Evolutionary conservation across 768 basidiomycete genomes (phyloP), one percentile per base, ranked within the genome.

Genomic region (Suillus luteus): DNA sequence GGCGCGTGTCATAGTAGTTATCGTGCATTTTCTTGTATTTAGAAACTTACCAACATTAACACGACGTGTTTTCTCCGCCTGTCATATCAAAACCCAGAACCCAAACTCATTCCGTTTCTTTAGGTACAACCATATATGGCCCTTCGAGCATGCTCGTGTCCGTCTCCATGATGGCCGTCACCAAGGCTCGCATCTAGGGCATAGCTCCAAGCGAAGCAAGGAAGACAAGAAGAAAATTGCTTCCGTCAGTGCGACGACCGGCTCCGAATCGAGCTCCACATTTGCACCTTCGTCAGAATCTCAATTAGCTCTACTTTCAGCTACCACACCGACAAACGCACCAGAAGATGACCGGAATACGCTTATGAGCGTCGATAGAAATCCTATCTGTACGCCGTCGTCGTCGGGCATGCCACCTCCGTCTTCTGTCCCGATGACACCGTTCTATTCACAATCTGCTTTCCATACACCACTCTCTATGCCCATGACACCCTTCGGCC

Each of bases 61-160:
- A 33, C 35, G 35, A 37, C 27, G 7, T 35, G 4, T 46, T 57
- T 31, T 12, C 35, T 58, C 58, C n/a, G 24, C 52, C 35, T 52
- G 14, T 33, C 33, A 19, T 6, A 24, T 64, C 33, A 59, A 61
- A 27, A 61, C 3, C 5, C 31, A 1, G 11, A 63, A 27, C n/a
- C 14, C 14, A 60, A 27, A 68, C 61, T 17, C 24, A 5, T 59
- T 41, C 59, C 8, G 33, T 33, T 48, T 33, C 31, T 33, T 46
- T n/a, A 95, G 94, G 66, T 99, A 97, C 78, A 89, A 91, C 64
- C 91, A 99, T 73, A 97, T 99, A 63, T 99, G 95, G 93, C 96
- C 96, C 0, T 98, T 95, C 67, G 95, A 96, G 72, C 94, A 96
- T 71, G 91, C 96, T 24, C 89, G 96, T 44, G 95, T 98, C 5